Evolutionary conservation across 2,329 filamentous ascomycete genomes (phyloP).

Genomic region (Capronia americana): DNA sequence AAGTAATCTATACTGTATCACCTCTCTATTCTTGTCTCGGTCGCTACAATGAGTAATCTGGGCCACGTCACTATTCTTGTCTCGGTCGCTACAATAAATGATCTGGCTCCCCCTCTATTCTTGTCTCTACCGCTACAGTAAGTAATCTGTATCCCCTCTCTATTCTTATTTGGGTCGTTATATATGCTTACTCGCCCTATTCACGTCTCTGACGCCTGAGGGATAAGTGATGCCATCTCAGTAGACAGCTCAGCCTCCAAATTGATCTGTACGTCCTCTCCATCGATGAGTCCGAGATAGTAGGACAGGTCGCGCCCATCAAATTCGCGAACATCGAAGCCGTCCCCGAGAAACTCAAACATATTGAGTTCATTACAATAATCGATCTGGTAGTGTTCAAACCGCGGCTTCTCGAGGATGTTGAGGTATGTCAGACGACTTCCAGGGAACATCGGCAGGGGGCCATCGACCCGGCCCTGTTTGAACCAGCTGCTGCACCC

Average conservation of each 20-base stretch:
- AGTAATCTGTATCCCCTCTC: not conserved
- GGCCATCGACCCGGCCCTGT: conserved; percentile 29
- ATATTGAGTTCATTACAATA: conserved; percentile 43
- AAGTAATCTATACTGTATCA: too few species aligned
- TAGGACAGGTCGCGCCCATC: conserved; percentile 57
- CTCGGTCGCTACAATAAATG: too few species aligned
- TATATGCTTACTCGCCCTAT: not conserved
- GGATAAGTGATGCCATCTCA: not conserved
- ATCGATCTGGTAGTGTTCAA: conserved; percentile 50
- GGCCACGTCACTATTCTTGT: not conserved
- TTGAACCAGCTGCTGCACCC: conserved; percentile 34
- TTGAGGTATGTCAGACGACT: conserved; percentile 49
- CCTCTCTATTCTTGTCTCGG: too few species aligned
- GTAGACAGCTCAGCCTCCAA: not conserved
- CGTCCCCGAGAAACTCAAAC: conserved; percentile 44
- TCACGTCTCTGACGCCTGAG: not conserved
- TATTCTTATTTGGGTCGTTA: not conserved
- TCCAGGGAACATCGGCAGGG: conserved; percentile 49
- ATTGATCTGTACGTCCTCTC: conserved; percentile 3
- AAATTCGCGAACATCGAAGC: conserved; percentile 46
- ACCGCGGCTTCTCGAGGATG: conserved; percentile 46
- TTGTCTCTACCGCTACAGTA: not conserved
- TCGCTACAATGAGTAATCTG: not conserved
- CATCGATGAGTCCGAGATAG: conserved; percentile 47
- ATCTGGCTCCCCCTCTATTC: too few species aligned